Evolutionary conservation across 2,329 filamentous ascomycete species (phyloP).

Genomic region (Thielaviopsis musarum): DNA sequence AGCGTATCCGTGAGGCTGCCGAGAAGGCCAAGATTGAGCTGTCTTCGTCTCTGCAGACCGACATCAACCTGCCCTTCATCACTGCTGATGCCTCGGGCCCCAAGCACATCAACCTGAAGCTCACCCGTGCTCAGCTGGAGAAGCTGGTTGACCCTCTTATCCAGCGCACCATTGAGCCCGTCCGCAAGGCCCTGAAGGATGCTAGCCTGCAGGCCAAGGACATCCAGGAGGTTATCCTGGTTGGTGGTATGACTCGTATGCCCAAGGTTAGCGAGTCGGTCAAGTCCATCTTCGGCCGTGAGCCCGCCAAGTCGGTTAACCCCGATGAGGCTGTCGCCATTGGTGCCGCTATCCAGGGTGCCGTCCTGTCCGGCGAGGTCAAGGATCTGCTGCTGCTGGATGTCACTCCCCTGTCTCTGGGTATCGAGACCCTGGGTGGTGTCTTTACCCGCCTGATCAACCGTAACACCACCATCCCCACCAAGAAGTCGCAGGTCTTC

Average conservation of each 20-base stretch:
- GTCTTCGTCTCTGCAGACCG: constrained; percentile 84
- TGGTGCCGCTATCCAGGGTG: constrained; percentile 93
- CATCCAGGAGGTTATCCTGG: constrained; percentile 93
- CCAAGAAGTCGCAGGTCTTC: constrained; percentile 98
- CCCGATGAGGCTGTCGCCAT: constrained; percentile 96
- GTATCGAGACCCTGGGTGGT: constrained; percentile 96
- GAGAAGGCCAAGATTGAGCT: constrained; percentile 99
- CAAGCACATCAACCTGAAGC: constrained; percentile 96
- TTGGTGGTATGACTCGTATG: constrained; percentile 99
- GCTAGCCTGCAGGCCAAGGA: constrained; percentile 81
- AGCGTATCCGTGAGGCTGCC: constrained; percentile 94
- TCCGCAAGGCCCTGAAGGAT: constrained; percentile 94
- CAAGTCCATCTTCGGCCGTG: constrained; percentile 91
- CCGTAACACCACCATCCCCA: constrained; percentile 97
- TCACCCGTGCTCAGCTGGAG: constrained; percentile 85
- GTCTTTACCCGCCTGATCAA: constrained; percentile 97
- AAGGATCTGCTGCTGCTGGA: constrained; percentile 91
- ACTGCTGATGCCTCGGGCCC: constrained; percentile 88
- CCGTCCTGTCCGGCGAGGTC: constrained; percentile 88
- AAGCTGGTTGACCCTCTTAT: constrained; percentile 82
- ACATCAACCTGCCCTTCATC: constrained; percentile 98
- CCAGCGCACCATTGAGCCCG: constrained; percentile 70
- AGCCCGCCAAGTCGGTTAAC: constrained; percentile 96
- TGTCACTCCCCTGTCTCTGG: constrained; percentile 87
- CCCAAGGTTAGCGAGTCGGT: constrained; percentile 94